phyloP scores from a whole-genome alignment of 345 rosid species.

The Eucalyptus guilfoylei region DNA sequence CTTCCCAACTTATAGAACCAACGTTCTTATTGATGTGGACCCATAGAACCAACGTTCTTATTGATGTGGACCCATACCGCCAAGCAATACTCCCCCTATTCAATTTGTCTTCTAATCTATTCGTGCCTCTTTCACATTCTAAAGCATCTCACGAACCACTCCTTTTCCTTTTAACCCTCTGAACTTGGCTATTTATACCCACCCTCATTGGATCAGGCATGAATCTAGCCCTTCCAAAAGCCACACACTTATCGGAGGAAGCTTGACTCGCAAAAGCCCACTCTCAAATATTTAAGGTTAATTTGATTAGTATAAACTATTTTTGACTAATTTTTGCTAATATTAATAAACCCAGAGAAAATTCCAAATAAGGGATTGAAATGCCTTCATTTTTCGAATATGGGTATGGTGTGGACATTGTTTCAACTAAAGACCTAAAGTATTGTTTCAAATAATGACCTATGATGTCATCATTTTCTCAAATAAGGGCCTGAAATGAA shows the following conservation, averaged over 20 bases:
- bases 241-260: not conserved
- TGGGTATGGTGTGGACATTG: no score
- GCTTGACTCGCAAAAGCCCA: not conserved
- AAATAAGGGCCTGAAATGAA: no score
- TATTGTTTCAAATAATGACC: no score
- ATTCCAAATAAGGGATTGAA: no score
- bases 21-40: not conserved
- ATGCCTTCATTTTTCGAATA: no score
- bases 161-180: not conserved
- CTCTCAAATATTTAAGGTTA: not conserved
- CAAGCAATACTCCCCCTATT: not conserved
- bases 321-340: not conserved
- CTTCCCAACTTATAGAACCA: not conserved
- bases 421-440: no score
- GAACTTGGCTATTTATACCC: not conserved
- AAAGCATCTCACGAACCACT: not conserved
- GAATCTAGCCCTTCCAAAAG: not conserved
- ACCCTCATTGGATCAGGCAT: not conserved
- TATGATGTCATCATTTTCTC: no score
- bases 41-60: not conserved
- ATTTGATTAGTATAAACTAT: not conserved
- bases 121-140: not conserved
- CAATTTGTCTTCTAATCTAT: not conserved
- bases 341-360: not conserved
- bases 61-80: not conserved